These are phyloP conservation scores for Penicillium sp. DNA, from an alignment of 2,329 filamentous ascomycete species.

Conservation along the genomic window DNA sequence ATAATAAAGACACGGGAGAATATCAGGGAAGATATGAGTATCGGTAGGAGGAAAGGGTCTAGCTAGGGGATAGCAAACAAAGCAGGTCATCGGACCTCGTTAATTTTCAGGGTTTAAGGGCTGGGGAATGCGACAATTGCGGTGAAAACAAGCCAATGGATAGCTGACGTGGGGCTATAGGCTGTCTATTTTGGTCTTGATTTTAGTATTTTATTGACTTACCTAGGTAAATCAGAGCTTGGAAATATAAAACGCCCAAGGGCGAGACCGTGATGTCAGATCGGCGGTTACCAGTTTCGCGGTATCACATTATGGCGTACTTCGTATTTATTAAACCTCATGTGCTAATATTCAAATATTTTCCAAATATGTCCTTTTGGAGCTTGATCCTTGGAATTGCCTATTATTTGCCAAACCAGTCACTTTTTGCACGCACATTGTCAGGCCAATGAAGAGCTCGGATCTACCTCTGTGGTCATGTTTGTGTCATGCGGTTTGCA, in stretches of 20 bases:
- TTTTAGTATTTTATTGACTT: neutral
- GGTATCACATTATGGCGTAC: neutral
- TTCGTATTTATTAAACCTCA: neutral
- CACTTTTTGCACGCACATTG: neutral
- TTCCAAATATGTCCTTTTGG: neutral
- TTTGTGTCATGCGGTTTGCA: conserved; percentile 4
- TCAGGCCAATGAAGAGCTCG: neutral
- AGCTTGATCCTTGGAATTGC: neutral
- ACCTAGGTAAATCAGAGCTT: neutral
- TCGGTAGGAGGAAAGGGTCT: neutral
- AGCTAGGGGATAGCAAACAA: neutral
- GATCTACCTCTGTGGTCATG: neutral
- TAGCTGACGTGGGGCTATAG: neutral
- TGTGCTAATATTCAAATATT: neutral
- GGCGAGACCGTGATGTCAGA: neutral
- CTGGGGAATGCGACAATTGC: conserved; percentile 10
- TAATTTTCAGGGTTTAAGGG: neutral
- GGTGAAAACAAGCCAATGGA: conserved; percentile 8
- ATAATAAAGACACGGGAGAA: no score
- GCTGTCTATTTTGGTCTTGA: neutral
- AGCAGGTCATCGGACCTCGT: neutral
- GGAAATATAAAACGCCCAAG: neutral
- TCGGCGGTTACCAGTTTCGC: neutral
- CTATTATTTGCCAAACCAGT: neutral
- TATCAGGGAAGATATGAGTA: neutral